A percentile compares a stretch with the other conserved stretches of the same genome.
Evolutionary conservation across 306 rosid genomes (phyloP).

Genomic region (Vachellia collinsii): DNA sequence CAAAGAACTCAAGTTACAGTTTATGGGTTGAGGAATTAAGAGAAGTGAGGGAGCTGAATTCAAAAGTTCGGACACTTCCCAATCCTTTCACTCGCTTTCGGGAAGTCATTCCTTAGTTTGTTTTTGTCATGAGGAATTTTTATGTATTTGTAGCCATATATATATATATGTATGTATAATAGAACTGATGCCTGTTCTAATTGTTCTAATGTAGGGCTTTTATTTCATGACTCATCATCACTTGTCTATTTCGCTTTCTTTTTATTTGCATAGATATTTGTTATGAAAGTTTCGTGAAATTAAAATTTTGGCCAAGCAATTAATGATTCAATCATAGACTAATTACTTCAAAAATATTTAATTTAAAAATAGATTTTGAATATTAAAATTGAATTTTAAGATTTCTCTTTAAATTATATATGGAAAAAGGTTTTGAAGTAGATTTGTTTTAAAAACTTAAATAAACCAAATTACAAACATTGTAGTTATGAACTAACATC

Average conservation of each 20-base stretch:
- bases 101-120: constrained; percentile 40
- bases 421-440: background rate
- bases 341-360: background rate
- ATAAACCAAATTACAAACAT: background rate
- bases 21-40: constrained; percentile 54
- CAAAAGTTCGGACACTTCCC: constrained; percentile 37
- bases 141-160: background rate
- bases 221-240: constrained; percentile 13
- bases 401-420: background rate
- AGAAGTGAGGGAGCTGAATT: constrained; percentile 47
- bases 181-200: background rate
- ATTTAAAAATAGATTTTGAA: background rate
- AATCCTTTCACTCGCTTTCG: constrained; percentile 34
- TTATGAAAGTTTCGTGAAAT: background rate
- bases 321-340: background rate
- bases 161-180: background rate
- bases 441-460: background rate
- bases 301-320: background rate
- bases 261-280: background rate
- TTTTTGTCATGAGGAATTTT: background rate
- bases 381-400: background rate
- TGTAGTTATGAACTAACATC: too few species aligned
- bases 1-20: constrained; percentile 73
- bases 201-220: background rate
- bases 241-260: background rate